Evolutionary conservation across 805 yeast species (phyloP), one percentile per base, ranked within the genome.

Genomic region (Dipodascopsis tothii): DNA sequence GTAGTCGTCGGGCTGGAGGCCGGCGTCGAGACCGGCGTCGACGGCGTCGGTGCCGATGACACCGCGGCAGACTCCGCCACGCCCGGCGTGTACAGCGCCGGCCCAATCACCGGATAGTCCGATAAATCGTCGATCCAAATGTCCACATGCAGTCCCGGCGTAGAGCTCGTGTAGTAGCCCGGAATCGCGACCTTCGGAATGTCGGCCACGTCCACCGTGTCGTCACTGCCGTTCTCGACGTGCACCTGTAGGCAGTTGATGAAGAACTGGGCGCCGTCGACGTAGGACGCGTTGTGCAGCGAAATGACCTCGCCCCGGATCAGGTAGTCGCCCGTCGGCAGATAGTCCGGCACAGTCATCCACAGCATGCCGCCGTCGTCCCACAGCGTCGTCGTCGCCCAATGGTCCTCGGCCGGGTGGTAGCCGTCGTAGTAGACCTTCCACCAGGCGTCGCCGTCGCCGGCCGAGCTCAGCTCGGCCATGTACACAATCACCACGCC

Each of bases 361-460:
- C 28, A 33, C 25, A 39, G 41, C 3, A 16, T 39, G 27, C 41
- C 41, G 17, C 20, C 28, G 27, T 39, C 19, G 28, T 18, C 36
- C 36, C 35, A 39, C 16, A 39, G 27, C 35, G 27, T 39, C 14
- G 35, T 18, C n/a, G 41, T 39, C 3, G 41, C 41, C 41, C 41
- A 39, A 11, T 18, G n/a, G 27, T 39, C 41, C 4, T 14, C 17
- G 22, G 20, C 30, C 1, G 36, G 36, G 23, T 30, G 20, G 28
- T 39, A 39, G 14, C 36, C 41, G 21, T 39, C 36, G 20, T 39
- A 39, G 28, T 39, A 39, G 19, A 39, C 18, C 36, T 39, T 39
- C 41, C 41, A 39, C 41, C 41, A 39, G 21, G 41, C 41, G 5
- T 30, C 19, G 18, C 36, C 41, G 5, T 39, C 36, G 17, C 41